These are phyloP conservation scores for Rhododendron griersonianum DNA, from an alignment of 148 eudicot genomes.

Conservation along the genomic window DNA sequence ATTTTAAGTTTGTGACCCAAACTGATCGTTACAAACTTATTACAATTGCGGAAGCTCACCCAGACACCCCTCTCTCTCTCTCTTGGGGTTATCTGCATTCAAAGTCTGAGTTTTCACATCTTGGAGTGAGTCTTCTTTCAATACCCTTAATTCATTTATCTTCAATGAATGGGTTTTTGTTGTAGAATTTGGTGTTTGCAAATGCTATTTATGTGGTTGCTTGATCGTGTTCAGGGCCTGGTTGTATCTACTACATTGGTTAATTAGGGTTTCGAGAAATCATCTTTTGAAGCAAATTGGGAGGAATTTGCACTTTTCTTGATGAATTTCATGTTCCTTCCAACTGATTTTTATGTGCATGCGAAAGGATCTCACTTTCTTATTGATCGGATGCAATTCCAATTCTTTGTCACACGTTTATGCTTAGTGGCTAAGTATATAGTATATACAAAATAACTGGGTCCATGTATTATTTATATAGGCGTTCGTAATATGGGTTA, in stretches of 20 bases:
- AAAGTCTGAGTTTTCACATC: neutral
- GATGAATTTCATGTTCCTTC: neutral
- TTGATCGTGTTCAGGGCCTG: neutral
- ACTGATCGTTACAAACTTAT: neutral
- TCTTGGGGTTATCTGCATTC: neutral
- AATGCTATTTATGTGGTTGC: neutral
- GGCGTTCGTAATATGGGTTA: neutral
- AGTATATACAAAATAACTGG: neutral
- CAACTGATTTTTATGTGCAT: neutral
- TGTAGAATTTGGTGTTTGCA: neutral
- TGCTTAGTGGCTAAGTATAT: neutral
- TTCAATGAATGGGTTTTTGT: neutral
- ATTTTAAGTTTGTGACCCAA: neutral
- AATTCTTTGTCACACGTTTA: neutral
- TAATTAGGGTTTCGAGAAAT: conserved; percentile 5
- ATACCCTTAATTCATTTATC: neutral
- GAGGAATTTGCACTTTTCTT: neutral
- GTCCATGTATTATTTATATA: neutral
- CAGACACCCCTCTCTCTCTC: neutral
- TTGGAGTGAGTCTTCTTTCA: neutral
- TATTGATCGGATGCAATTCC: neutral
- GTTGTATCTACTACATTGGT: neutral
- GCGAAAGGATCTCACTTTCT: neutral
- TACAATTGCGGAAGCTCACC: neutral
- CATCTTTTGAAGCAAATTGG: neutral